Evolutionary conservation across 805 yeast genomes (phyloP).

Genomic region (Saccharomyces mikatae): DNA sequence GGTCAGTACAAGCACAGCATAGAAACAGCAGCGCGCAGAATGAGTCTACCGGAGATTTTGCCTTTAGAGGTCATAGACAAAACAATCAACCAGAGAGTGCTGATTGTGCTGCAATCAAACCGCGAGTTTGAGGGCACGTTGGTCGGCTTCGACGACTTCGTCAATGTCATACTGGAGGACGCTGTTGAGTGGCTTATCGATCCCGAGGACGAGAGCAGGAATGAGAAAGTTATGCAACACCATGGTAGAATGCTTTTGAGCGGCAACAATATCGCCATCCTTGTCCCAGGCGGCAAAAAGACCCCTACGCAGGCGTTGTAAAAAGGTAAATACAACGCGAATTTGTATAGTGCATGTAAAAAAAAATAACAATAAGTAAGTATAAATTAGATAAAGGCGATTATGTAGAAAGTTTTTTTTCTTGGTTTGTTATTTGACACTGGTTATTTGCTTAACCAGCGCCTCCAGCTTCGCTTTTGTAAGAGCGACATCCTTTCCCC

Average conservation of each 20-base stretch:
- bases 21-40: background rate
- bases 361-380: background rate
- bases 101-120: constrained; percentile 56
- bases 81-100: constrained; percentile 70
- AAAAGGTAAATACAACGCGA: background rate
- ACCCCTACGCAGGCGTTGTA: background rate
- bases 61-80: constrained; percentile 86
- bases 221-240: constrained; percentile 37
- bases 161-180: constrained; percentile 79
- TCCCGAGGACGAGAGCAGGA: constrained; percentile 19
- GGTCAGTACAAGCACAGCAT: background rate
- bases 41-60: constrained; percentile 29
- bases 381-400: background rate
- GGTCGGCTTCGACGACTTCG: constrained; percentile 91
- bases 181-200: constrained; percentile 33
- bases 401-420: background rate
- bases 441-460: constrained; percentile 8
- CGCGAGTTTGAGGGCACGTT: constrained; percentile 84
- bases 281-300: constrained; percentile 44
- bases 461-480: constrained; percentile 21
- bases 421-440: background rate
- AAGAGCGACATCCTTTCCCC: constrained; percentile 22
- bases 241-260: constrained; percentile 57
- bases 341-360: background rate
- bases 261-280: constrained; percentile 67